Evolutionary conservation across 2,329 filamentous ascomycete species (phyloP).

Genomic region (Ambrosiella cleistominuta): DNA sequence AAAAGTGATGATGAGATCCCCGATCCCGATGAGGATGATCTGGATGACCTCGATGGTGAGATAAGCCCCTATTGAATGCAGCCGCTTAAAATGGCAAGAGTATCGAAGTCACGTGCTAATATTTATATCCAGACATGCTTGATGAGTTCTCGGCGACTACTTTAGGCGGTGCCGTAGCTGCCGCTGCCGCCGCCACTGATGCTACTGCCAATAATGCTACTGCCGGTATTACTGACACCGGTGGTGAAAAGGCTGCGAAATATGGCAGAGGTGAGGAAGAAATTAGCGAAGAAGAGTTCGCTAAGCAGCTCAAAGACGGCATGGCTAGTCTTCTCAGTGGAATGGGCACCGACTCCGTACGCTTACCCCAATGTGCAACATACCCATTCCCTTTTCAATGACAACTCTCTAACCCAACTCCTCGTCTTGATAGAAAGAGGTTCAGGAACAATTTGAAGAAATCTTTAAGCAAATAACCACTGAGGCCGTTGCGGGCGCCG

Average conservation of each 20-base stretch:
- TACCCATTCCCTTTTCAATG: not conserved
- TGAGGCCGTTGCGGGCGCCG: conserved; percentile 17
- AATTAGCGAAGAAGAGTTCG: conserved; percentile 11
- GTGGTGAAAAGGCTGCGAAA: not conserved
- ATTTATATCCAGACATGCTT: conserved; percentile 53
- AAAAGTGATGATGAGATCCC: conserved; percentile 40
- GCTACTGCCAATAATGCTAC: conserved; percentile 19
- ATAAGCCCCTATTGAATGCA: conserved; percentile 1
- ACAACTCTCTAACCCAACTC: not conserved
- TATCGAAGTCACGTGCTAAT: not conserved
- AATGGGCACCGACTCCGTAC: conserved; percentile 11
- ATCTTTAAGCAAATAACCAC: conserved; percentile 53
- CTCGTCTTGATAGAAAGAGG: conserved; percentile 18
- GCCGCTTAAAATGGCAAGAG: not conserved
- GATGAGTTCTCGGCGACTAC: conserved; percentile 60
- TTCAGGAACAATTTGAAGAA: conserved; percentile 62
- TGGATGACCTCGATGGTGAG: conserved; percentile 79
- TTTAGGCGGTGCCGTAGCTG: conserved; percentile 2
- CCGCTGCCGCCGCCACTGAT: not conserved
- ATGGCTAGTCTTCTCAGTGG: conserved; percentile 11
- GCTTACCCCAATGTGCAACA: not conserved
- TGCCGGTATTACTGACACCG: conserved; percentile 18
- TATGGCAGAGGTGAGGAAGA: conserved; percentile 7
- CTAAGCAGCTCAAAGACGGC: conserved; percentile 11
- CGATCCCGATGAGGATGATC: conserved; percentile 82